Conservation (phyloP, 768 basidiomycete species). For the Psilocybe cubensis region DNA sequence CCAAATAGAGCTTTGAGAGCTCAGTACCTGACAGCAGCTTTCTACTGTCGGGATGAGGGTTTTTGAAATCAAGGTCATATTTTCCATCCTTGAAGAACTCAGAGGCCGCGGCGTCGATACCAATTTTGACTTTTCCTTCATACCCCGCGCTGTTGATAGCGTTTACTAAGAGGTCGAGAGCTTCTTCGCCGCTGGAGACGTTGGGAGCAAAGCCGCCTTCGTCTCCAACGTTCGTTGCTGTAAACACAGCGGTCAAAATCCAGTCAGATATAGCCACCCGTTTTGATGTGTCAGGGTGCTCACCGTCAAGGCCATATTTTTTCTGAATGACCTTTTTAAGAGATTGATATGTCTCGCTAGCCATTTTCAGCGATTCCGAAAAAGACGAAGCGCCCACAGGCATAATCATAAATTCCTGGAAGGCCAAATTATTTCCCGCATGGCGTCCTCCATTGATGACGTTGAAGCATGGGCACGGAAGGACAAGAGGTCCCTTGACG, state of each 20-base stretch:
- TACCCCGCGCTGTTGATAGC: slow-evolving; percentile 13
- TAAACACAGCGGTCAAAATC: not conserved
- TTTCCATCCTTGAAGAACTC: slow-evolving; percentile 16
- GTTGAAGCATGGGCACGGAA: slow-evolving; percentile 14
- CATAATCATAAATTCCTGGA: slow-evolving; percentile 16
- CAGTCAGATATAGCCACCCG: not conserved
- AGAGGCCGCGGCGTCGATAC: slow-evolving; percentile 13
- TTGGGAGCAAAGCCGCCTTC: slow-evolving; percentile 16
- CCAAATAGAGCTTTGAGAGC: slow-evolving; percentile 2
- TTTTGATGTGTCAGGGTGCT: not conserved
- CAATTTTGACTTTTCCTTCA: slow-evolving; percentile 12
- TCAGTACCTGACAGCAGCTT: not conserved
- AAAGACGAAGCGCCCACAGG: slow-evolving; percentile 15
- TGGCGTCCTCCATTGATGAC: slow-evolving; percentile 16
- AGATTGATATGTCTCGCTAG: slow-evolving; percentile 10
- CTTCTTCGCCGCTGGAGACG: slow-evolving; percentile 10
- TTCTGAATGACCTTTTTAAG: slow-evolving; percentile 10
- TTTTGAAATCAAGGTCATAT: slow-evolving; percentile 18
- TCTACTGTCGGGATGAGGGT: slow-evolving; percentile 2
- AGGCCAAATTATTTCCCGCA: slow-evolving; percentile 11
- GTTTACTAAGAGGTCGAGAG: slow-evolving; percentile 10
- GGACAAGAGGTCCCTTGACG: slow-evolving; percentile 5
- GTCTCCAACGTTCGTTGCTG: slow-evolving; percentile 15
- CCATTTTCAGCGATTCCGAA: slow-evolving; percentile 11
- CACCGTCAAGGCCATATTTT: slow-evolving; percentile 13